A percentile compares a stretch with the other conserved stretches of the same genome.
Evolutionary conservation across 371 early-diverging fungal species (phyloP).

Genomic region (Batkoa obscura): DNA sequence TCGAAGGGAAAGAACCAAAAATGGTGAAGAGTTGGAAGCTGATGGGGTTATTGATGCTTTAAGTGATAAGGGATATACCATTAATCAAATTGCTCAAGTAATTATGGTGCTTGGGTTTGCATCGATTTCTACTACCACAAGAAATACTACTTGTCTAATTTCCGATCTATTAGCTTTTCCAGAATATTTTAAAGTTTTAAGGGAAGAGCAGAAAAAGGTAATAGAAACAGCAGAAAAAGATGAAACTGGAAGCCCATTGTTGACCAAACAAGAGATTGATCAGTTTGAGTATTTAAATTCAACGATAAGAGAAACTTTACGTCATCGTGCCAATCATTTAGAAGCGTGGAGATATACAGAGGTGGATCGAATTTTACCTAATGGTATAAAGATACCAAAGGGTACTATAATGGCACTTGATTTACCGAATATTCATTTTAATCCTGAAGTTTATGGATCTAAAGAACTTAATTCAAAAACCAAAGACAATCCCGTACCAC

Average conservation of each 20-base stretch:
- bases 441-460: slow-evolving; percentile 12
- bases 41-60: neutral
- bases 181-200: slow-evolving; percentile 12
- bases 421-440: neutral
- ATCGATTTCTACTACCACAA: slow-evolving; percentile 15
- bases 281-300: slow-evolving; percentile 18
- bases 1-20: too few species aligned
- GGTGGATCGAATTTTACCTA: slow-evolving; percentile 10
- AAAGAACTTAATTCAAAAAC: slow-evolving; percentile 5
- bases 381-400: slow-evolving; percentile 15
- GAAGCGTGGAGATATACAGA: slow-evolving; percentile 9
- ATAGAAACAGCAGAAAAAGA: slow-evolving; percentile 5
- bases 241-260: slow-evolving; percentile 5
- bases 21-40: too few species aligned
- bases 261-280: slow-evolving; percentile 11
- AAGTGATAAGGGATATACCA: neutral
- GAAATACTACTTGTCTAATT: slow-evolving; percentile 8
- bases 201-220: slow-evolving; percentile 15
- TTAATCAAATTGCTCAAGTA: neutral
- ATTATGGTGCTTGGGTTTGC: slow-evolving; percentile 12
- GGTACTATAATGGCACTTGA: slow-evolving; percentile 8
- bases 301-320: slow-evolving; percentile 15
- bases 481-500: slow-evolving; percentile 8
- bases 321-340: slow-evolving; percentile 7
- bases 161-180: slow-evolving; percentile 15